Percentiles rank a stretch among this genome's conserved stretches.
Conservation (phyloP, 306 rosid genomes). For the Clitoria ternatea region DNA sequence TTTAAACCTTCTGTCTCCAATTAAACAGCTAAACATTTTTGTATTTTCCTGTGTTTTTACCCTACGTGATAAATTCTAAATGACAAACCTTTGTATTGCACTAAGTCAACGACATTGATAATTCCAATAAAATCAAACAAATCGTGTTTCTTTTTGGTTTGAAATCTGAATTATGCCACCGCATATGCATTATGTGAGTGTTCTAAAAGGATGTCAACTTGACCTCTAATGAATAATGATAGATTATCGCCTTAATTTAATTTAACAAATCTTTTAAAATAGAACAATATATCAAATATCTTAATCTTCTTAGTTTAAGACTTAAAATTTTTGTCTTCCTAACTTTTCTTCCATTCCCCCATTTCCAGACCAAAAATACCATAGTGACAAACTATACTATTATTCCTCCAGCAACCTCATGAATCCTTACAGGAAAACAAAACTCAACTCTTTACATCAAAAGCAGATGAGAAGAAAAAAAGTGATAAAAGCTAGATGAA, state of each 20-base stretch:
- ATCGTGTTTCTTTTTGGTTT: not conserved
- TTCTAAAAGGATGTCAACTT: too few species aligned
- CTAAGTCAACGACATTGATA: not conserved
- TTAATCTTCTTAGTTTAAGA: not conserved
- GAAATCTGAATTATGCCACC: not conserved
- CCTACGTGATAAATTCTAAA: not conserved
- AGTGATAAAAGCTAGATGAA: not conserved
- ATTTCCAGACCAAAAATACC: too few species aligned
- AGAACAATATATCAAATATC: too few species aligned
- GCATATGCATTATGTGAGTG: too few species aligned
- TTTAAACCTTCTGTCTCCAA: not conserved
- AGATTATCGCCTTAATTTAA: too few species aligned
- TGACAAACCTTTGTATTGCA: not conserved
- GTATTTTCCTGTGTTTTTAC: not conserved
- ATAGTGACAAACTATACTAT: too few species aligned
- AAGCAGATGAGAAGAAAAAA: slow-evolving; percentile 5
- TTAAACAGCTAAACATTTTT: not conserved
- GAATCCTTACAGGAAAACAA: slow-evolving; percentile 28
- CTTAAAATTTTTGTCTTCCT: not conserved
- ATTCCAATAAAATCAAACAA: not conserved
- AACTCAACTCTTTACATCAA: slow-evolving; percentile 23
- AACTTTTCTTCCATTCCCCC: too few species aligned
- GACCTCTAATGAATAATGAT: too few species aligned
- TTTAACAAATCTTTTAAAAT: too few species aligned
- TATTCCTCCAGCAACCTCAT: slow-evolving; percentile 14